Evolutionary conservation across 2,329 filamentous ascomycete genomes (phyloP), one percentile per base, ranked within the genome.

Genomic region (Fusarium neocosmosporiellum): DNA sequence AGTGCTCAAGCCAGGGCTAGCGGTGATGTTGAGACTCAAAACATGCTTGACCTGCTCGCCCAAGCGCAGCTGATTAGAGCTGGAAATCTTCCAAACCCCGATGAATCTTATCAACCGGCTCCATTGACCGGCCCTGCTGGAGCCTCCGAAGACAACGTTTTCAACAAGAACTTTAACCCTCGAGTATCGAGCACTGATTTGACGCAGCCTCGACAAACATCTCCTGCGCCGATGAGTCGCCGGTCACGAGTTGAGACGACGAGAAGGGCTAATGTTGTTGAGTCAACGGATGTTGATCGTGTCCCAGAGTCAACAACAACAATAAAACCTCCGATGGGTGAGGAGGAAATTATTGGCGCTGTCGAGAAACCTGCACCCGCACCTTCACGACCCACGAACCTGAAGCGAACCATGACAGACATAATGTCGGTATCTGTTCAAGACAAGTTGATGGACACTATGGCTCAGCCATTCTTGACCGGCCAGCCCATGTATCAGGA

Each of bases 371-470:
- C 90, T 31, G 22, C 41, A 24, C 22, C 41, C 18, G 71, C 83
- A 18, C 89, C 90, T 64, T 86, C 89, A 63, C 86, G 90, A 71
- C 90, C 91, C 63, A 88, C 90, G 60, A 93, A 83, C 64, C 83
- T 98, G 71, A 97, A 95, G 83, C 90, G 96, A 78, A 97, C 96
- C 20, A 93, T 93, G 83, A 98, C 96, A 18, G 96, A 98, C 81
- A 90, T 93, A 24, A 89, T 90, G 60, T 89, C 93, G 20, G 87
- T 93, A 31, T 91, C 91, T 20, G 84, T 97, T 72, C 94, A 97
- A 81, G 92, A 93, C 77, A 96, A 92, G 82, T 89, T 98, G 53
- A 90, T 96, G 76, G 95, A 98, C 78, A 92, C 92, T 59, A 87
- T 98, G 82, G 91, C 94, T 27, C 92, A 95, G 80, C 95, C 96